Conservation (phyloP, 345 rosid genomes). For the Populus euphratica region DNA sequence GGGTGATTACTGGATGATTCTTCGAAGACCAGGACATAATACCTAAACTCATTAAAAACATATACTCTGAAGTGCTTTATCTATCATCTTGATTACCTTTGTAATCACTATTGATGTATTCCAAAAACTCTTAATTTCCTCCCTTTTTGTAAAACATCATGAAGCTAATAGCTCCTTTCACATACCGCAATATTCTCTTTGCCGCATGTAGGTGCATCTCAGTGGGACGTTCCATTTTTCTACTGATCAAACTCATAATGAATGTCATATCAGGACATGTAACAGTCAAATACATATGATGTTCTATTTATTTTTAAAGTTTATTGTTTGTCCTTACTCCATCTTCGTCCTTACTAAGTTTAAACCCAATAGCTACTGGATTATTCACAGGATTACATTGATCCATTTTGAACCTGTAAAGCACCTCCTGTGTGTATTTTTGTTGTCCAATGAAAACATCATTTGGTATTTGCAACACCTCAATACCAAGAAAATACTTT, state of each 20-base stretch:
- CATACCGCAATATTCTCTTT: background rate
- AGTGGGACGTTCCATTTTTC: background rate
- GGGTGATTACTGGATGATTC: background rate
- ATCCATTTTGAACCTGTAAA: too few species aligned
- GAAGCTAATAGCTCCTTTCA: too few species aligned
- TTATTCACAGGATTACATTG: too few species aligned
- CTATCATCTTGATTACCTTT: background rate
- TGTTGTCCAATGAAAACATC: too few species aligned
- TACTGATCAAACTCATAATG: background rate
- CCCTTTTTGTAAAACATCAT: background rate
- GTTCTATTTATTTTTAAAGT: too few species aligned
- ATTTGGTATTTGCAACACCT: too few species aligned
- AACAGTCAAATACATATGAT: background rate
- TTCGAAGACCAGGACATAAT: background rate
- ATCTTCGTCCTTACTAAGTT: too few species aligned
- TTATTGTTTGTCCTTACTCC: too few species aligned
- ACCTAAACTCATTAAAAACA: background rate
- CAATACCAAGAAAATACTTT: too few species aligned
- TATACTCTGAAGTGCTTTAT: background rate
- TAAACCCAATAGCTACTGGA: too few species aligned
- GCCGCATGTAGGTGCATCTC: background rate
- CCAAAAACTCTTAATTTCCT: background rate
- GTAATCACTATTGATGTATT: background rate
- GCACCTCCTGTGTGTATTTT: too few species aligned
- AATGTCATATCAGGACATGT: background rate